Evolutionary conservation across 768 basidiomycete species (phyloP).

Genomic region (Lyophyllum atratum): DNA sequence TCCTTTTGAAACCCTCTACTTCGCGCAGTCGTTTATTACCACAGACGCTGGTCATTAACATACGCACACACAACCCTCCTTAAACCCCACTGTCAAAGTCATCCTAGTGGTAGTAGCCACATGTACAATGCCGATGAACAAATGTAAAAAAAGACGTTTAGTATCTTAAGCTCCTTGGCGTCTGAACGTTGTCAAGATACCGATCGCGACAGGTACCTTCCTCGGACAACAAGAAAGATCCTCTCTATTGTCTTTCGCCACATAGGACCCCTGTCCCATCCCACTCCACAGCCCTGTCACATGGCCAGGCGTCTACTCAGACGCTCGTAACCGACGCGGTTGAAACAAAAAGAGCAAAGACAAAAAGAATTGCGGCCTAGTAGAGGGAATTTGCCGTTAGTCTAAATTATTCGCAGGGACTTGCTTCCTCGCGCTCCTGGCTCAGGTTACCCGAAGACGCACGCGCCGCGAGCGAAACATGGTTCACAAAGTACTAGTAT

Average conservation of each 20-base stretch:
- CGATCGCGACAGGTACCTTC: neutral
- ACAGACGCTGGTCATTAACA: conserved; percentile 1
- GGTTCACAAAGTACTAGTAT: neutral
- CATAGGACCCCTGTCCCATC: neutral
- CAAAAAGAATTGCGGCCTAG: neutral
- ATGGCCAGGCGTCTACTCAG: neutral
- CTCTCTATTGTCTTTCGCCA: neutral
- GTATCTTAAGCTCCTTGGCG: too few relatives aligned
- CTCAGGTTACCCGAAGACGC: neutral
- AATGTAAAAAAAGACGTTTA: neutral
- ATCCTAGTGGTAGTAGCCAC: neutral
- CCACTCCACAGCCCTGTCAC: neutral
- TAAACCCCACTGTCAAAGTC: neutral
- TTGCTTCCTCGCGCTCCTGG: neutral
- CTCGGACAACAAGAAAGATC: neutral
- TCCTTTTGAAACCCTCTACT: conserved; percentile 2
- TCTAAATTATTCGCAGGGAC: neutral
- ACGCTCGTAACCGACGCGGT: neutral
- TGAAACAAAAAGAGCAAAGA: neutral
- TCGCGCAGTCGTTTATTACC: conserved; percentile 5
- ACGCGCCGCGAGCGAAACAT: neutral
- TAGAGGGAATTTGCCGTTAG: neutral
- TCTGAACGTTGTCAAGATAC: neutral
- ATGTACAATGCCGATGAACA: neutral
- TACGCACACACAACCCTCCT: neutral